Conservation (phyloP, 208 protist genomes). For the Acanthamoeba healyi region DNA sequence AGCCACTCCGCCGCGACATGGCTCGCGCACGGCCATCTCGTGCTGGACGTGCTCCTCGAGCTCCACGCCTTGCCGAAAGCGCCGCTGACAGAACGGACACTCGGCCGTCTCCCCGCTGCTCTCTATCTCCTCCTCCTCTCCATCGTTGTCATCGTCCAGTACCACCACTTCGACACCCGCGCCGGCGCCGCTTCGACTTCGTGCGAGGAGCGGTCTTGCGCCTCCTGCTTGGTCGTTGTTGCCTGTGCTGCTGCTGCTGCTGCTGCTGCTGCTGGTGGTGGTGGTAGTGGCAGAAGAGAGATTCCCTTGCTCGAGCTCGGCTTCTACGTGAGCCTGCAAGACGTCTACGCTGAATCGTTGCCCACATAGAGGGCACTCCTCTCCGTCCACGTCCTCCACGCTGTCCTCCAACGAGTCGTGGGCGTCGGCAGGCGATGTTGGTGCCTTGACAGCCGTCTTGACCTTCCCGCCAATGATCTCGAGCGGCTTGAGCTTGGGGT, state of each 20-base stretch:
- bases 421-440: not conserved
- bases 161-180: not conserved
- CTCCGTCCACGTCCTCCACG: constrained; percentile 8
- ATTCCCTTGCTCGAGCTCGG: not conserved
- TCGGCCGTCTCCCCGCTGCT: constrained; percentile 13
- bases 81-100: constrained; percentile 56
- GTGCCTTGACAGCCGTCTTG: constrained; percentile 3
- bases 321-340: constrained; percentile 34
- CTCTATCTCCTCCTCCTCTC: constrained; percentile 6
- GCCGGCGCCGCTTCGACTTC: not conserved
- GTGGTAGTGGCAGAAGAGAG: no score
- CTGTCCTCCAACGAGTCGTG: not conserved
- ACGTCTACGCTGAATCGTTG: not conserved
- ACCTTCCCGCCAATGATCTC: not conserved
- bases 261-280: not conserved
- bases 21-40: constrained; percentile 5
- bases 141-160: not conserved
- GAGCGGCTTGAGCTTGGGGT: constrained; percentile 16
- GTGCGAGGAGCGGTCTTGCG: no score
- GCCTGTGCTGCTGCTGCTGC: not conserved
- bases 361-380: constrained; percentile 9
- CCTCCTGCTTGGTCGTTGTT: not conserved
- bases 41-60: constrained; percentile 16
- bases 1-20: not conserved
- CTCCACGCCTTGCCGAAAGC: constrained; percentile 6